Evolutionary conservation across 345 rosid species (phyloP).

Genomic region (Gossypium arboreum): DNA sequence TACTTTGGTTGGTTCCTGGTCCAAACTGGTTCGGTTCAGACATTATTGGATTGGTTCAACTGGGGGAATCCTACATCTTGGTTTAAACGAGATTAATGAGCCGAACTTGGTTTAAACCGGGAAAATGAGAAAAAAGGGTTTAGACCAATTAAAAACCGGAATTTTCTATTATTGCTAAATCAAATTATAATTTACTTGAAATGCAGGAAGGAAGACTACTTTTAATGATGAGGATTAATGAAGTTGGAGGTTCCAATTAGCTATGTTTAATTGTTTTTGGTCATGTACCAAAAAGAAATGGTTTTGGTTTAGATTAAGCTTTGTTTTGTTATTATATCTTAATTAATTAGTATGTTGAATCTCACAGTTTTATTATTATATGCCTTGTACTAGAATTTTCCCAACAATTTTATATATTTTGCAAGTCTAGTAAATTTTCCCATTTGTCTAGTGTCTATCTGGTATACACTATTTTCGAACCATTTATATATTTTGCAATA

Average conservation of each 20-base stretch:
- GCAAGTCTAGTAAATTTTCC: background rate
- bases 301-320: background rate
- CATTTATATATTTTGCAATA: no score
- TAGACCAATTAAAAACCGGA: no score
- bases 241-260: background rate
- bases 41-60: no score
- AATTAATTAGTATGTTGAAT: background rate
- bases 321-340: background rate
- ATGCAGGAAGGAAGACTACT: constrained; percentile 40
- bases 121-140: no score
- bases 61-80: no score
- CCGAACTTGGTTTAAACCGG: no score
- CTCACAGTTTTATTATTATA: background rate
- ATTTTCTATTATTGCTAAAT: no score
- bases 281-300: no score
- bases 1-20: no score
- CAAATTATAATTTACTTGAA: background rate
- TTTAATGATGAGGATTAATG: constrained; percentile 28
- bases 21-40: no score
- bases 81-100: no score
- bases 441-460: background rate
- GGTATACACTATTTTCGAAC: no score
- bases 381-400: background rate
- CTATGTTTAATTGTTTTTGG: background rate
- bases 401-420: background rate